Conservation (phyloP, 371 early-diverging fungal genomes). For the Rhizomucor pusillus region DNA sequence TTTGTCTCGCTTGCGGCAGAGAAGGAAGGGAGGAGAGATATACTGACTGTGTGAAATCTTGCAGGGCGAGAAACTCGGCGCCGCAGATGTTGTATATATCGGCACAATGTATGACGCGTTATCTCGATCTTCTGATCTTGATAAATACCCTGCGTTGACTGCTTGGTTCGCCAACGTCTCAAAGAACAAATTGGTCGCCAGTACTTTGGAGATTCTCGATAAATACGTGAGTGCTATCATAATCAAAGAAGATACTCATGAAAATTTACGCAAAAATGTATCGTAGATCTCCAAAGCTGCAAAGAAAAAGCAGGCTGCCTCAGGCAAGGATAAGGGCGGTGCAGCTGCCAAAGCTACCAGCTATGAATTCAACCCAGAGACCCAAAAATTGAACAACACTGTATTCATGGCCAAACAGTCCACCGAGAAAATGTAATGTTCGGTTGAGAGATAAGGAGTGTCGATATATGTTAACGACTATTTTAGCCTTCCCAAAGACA, state of each 20-base stretch:
- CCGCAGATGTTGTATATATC: conserved; percentile 34
- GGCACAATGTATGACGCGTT: conserved; percentile 38
- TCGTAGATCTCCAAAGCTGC: conserved; percentile 31
- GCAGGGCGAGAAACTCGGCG: conserved; percentile 26
- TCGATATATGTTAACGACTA: neutral
- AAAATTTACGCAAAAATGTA: neutral
- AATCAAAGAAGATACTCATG: neutral
- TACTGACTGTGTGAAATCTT: neutral
- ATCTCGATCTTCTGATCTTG: conserved; percentile 17
- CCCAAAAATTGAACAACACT: conserved; percentile 34
- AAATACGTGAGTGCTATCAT: conserved; percentile 30
- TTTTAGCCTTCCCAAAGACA: conserved; percentile 60
- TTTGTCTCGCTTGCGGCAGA: conserved; percentile 2
- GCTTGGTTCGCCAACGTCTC: conserved; percentile 32
- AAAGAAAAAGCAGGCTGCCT: conserved; percentile 28
- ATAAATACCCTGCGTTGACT: conserved; percentile 31
- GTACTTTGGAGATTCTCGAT: conserved; percentile 33
- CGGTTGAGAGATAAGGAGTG: neutral
- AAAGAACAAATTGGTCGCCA: conserved; percentile 18
- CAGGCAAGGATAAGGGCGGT: conserved; percentile 23
- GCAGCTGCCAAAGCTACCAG: conserved; percentile 19
- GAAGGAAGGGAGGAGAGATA: conserved; percentile 2
- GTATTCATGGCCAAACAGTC: conserved; percentile 11
- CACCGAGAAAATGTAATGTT: conserved; percentile 8
- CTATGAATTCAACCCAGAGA: conserved; percentile 26